A percentile compares a stretch with the other conserved stretches of the same genome.
Conservation (phyloP, 2,329 filamentous ascomycete genomes). For the Fusarium veterinarium region DNA sequence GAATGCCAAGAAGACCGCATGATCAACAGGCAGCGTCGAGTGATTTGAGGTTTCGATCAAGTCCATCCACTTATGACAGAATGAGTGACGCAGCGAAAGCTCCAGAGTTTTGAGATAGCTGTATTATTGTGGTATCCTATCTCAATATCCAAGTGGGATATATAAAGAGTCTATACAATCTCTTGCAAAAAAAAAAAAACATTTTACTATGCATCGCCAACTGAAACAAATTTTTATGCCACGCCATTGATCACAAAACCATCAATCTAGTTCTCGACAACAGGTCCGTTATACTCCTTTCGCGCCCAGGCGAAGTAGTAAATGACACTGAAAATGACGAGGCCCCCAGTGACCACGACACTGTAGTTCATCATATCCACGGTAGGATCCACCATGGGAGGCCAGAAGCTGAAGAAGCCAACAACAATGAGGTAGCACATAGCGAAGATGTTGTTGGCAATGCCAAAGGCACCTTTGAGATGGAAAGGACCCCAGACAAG, state of each 20-base stretch:
- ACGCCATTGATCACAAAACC: accelerated
- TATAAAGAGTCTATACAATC: background rate
- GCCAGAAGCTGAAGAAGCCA: slow-evolving; percentile 68
- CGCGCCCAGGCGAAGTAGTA: slow-evolving; percentile 59
- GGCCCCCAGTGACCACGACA: slow-evolving; percentile 56
- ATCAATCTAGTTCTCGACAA: slow-evolving; percentile 43
- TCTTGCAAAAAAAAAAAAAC: background rate
- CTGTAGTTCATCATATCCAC: slow-evolving; percentile 60
- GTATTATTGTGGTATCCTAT: background rate
- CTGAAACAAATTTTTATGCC: background rate
- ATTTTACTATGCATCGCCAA: background rate
- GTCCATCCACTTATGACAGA: background rate
- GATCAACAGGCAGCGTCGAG: accelerated
- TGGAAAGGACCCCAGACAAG: slow-evolving; percentile 67
- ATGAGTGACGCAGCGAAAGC: background rate
- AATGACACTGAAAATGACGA: slow-evolving; percentile 57
- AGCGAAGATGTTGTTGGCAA: slow-evolving; percentile 65
- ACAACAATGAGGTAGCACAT: slow-evolving; percentile 65
- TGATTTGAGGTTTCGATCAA: accelerated
- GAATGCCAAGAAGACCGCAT: accelerated
- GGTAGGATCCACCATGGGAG: slow-evolving; percentile 45
- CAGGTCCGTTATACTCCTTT: slow-evolving; percentile 59
- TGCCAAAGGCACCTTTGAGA: slow-evolving; percentile 61
- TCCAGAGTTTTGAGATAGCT: background rate
- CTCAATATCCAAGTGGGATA: background rate